A percentile compares a stretch with the other conserved stretches of the same genome.
These are phyloP conservation scores for Pseudogymnoascus sp. DNA, from an alignment of 2,329 filamentous ascomycete species.

Conservation along the genomic window DNA sequence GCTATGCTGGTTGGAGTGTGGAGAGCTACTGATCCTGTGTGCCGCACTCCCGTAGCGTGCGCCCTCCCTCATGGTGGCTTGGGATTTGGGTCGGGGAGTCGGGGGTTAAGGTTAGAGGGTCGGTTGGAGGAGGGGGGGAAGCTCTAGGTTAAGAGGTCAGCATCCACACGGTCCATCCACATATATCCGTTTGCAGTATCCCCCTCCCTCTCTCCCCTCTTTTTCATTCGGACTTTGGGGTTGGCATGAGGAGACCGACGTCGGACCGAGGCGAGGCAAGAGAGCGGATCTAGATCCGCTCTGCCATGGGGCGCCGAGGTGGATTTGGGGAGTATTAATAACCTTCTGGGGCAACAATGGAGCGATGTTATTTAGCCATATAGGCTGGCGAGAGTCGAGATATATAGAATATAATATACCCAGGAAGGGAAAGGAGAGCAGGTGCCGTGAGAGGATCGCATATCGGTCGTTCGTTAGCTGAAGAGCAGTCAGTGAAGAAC, in stretches of 20 bases:
- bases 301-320: neutral
- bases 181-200: neutral
- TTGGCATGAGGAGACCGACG: neutral
- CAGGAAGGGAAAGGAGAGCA: neutral
- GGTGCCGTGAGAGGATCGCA: neutral
- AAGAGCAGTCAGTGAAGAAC: neutral
- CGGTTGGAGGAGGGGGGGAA: neutral
- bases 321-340: neutral
- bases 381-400: neutral
- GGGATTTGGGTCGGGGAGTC: neutral
- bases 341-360: neutral
- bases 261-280: neutral
- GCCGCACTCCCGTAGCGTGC: constrained; percentile 3
- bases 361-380: neutral
- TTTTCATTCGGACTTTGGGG: neutral
- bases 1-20: neutral
- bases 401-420: neutral
- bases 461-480: neutral
- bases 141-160: neutral
- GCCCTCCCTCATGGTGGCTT: neutral
- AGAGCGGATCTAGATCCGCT: constrained; percentile 3
- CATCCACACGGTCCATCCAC: neutral
- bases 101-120: neutral
- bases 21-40: neutral
- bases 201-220: neutral